Base-by-base conservation (phyloP, 2,329 filamentous ascomycete genomes). In the Huntiella decipiens region DNA sequence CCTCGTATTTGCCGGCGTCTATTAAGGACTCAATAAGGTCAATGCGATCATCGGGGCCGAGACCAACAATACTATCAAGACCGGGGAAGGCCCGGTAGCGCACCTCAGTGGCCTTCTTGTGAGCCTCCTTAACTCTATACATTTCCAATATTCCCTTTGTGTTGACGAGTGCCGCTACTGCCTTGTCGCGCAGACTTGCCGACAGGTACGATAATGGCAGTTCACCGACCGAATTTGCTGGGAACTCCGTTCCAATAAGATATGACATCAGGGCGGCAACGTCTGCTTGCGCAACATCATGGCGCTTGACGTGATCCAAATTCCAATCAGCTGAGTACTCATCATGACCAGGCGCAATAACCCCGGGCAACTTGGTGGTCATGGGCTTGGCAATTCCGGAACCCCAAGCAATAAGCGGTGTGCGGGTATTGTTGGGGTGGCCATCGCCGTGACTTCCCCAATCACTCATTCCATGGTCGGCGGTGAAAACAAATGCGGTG, bases 401-500 rank as follows among this genome's bases (percentile, higher is more conserved):
- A 8, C 91, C 91, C 91, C 91, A 98, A 2, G 73, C 78, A 53
- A 98, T 83, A 31, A 98, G 66, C 1, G 91, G 91, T 1, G 91
- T 98, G 43, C 91, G 75, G 3, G 91, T 98, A 56, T 96, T 98
- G 60, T 98, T 83, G 0, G 91, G 91, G 61, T 98, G 87, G 5
- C 91, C 91, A 60, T 98, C 91, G 34, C 92, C 92, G 59, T 98
- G 92, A 54, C 87, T 96, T n/a, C 92, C 91, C 79, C 82, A 95
- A 61, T 98, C 91, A 57, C 85, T 96, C 91, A 98, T 98, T 13
- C 91, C 91, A 60, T 98, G 91, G 57, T 98, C 91, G 5, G 91
- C 91, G 1, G 92, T 98, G 58, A 98, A 98, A 12, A 98, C 75
- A 58, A 88, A 98, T 0, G 92, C 85, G 0, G 91, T 96, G 60